Evolutionary conservation across 805 yeast genomes (phyloP), one percentile per base, ranked within the genome.

Genomic region (Diddensiella transvaalensis): DNA sequence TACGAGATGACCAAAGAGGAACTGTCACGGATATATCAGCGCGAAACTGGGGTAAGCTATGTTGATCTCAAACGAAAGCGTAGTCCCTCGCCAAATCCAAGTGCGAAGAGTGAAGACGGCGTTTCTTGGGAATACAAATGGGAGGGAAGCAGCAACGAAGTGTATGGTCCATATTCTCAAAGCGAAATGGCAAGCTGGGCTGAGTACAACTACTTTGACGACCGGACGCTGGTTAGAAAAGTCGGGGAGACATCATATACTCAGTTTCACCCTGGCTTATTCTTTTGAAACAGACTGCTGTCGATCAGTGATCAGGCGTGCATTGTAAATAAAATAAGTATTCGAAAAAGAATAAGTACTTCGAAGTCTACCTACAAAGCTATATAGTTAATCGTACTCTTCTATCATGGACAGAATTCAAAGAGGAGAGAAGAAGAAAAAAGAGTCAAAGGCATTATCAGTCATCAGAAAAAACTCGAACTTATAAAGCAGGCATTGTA

Each of bases 401-500:
- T n/a, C n/a, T n/a, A n/a, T n/a, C n/a, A n/a, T n/a, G n/a, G n/a
- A n/a, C n/a, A n/a, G n/a, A n/a, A n/a, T n/a, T n/a, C n/a, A n/a
- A n/a, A n/a, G n/a, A n/a, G n/a, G n/a, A n/a, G n/a, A n/a, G n/a
- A n/a, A n/a, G n/a, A n/a, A n/a, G n/a, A n/a, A n/a, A n/a, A n/a
- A n/a, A n/a, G n/a, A n/a, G n/a, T n/a, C n/a, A n/a, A n/a, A n/a
- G n/a, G n/a, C n/a, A n/a, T n/a, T n/a, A n/a, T n/a, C n/a, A n/a
- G n/a, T n/a, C n/a, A n/a, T n/a, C n/a, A n/a, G n/a, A n/a, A n/a
- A n/a, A n/a, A n/a, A n/a, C n/a, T n/a, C n/a, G n/a, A n/a, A 13
- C n/a, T 39, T 49, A 69, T 30, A 68, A 79, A 1, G 96, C 97
- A 65, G 89, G 90, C 97, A 91, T 93, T n/a, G 99, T 93, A 64